Base-by-base conservation (phyloP, 2,329 filamentous ascomycete species). In the Pseudocercospora eumusae region DNA sequence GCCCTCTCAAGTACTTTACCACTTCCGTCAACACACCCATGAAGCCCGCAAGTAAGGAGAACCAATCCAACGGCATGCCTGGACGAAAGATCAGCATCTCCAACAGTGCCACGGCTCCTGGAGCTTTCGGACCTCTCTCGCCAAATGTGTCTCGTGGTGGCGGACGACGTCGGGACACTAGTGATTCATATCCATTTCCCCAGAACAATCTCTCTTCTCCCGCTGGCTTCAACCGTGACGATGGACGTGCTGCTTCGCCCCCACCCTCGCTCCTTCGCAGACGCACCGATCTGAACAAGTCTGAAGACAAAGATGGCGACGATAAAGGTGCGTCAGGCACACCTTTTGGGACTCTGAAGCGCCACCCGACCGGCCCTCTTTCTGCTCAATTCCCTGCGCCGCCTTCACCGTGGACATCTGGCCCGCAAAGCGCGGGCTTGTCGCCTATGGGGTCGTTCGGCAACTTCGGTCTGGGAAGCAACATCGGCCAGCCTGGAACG, bases 11-110 rank as follows among this genome's bases (percentile, higher is more conserved):
- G 89, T 81, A 90, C 66, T 97, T 97, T 77, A 79, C 86, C 56
- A 86, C 85, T 56, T 95, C 96, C 66, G 92, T 99, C 74, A 99
- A 98, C 76, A 97, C 95, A 36, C 90, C 92, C 33, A 81, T 97
- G 69, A 98, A 98, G 77, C 90, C 91, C 20, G 75, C 80, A 23
- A 82, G 81, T 70, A 93, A 91, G 79, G 86, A 79, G 76, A 82
- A 76, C 63, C 83, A 75, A 75, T 83, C 77, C 75, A 84, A 74
- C 54, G 82, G 82, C 10, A 71, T 83, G 10, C 88, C 89, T 59
- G 85, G 88, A 54, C 90, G 93, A 61, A 97, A 96, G 78, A 82
- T 87, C 15, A 97, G 93, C 0, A 77, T 96, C 54, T 95, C 93
- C 20, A 80, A 81, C 63, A 74, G 76, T 15, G 88, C 91, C 66